A percentile compares a stretch with the other conserved stretches of the same genome.
Evolutionary conservation across 805 yeast species (phyloP).

Genomic region (Wickerhamomyces strasburgensis): DNA sequence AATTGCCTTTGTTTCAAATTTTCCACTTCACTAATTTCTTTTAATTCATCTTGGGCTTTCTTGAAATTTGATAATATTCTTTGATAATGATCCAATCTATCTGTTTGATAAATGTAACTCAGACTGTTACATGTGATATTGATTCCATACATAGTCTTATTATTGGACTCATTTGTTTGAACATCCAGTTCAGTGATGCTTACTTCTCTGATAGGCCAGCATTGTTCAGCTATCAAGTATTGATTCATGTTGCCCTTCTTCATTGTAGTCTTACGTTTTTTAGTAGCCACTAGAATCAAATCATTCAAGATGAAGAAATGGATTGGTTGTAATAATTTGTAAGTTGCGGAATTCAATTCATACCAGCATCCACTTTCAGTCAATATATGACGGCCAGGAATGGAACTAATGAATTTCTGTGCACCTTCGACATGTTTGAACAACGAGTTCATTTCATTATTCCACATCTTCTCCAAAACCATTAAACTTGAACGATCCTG

Average conservation of each 20-base stretch:
- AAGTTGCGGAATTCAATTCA: slow-evolving; percentile 79
- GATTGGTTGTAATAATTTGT: slow-evolving; percentile 71
- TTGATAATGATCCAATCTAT: slow-evolving; percentile 49
- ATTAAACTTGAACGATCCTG: slow-evolving; percentile 67
- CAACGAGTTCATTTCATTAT: slow-evolving; percentile 58
- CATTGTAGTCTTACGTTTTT: slow-evolving; percentile 34
- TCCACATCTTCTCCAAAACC: slow-evolving; percentile 79
- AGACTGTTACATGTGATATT: slow-evolving; percentile 43
- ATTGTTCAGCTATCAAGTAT: slow-evolving; percentile 61
- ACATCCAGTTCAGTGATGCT: slow-evolving; percentile 23
- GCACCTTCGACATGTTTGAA: slow-evolving; percentile 91
- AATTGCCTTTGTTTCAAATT: slow-evolving; percentile 37
- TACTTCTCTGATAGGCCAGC: slow-evolving; percentile 71
- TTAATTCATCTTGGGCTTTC: slow-evolving; percentile 56
- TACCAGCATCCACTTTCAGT: slow-evolving; percentile 82
- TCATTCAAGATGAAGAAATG: slow-evolving; percentile 79
- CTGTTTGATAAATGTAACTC: slow-evolving; percentile 57
- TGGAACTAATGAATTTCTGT: slow-evolving; percentile 66
- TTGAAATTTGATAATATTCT: slow-evolving; percentile 52
- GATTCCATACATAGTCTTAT: slow-evolving; percentile 33
- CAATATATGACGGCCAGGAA: slow-evolving; percentile 76
- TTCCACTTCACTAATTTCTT: slow-evolving; percentile 51
- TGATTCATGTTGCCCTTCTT: slow-evolving; percentile 27
- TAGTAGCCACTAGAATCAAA: slow-evolving; percentile 66
- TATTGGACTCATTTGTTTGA: slow-evolving; percentile 6